A percentile compares a stretch with the other conserved stretches of the same genome.
Conservation (phyloP, 805 yeast species). For the Grigorovia humatica region DNA sequence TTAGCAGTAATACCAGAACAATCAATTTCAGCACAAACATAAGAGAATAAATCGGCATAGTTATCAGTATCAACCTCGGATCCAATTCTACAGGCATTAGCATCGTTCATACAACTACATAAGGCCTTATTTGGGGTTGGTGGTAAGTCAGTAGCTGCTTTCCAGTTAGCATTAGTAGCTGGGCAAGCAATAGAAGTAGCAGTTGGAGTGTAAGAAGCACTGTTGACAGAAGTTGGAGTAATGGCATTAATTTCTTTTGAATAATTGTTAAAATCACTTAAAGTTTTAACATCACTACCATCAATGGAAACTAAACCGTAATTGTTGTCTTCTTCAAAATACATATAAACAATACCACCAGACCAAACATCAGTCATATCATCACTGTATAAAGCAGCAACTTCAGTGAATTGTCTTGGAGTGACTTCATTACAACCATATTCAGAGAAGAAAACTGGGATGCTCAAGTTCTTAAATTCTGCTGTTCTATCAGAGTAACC, state of each 20-base stretch:
- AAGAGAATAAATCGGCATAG: slow-evolving; percentile 48
- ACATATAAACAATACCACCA: slow-evolving; percentile 85
- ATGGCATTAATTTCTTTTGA: slow-evolving; percentile 46
- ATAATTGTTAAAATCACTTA: slow-evolving; percentile 54
- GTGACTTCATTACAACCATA: slow-evolving; percentile 64
- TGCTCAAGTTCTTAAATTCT: slow-evolving; percentile 52
- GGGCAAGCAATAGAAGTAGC: slow-evolving; percentile 52
- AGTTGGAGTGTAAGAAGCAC: slow-evolving; percentile 32
- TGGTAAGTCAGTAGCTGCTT: slow-evolving; percentile 58
- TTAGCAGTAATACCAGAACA: slow-evolving; percentile 54
- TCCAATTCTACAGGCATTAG: slow-evolving; percentile 52
- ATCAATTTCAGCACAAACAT: slow-evolving; percentile 45
- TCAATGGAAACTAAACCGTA: slow-evolving; percentile 60
- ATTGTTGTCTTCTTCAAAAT: slow-evolving; percentile 64
- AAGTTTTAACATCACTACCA: slow-evolving; percentile 42
- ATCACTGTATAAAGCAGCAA: slow-evolving; percentile 48
- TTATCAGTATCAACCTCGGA: slow-evolving; percentile 44
- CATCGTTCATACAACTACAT: slow-evolving; percentile 51
- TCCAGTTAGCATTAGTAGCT: slow-evolving; percentile 45
- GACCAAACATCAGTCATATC: slow-evolving; percentile 82
- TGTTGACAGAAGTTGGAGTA: slow-evolving; percentile 41
- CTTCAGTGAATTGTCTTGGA: slow-evolving; percentile 70
- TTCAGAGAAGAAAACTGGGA: slow-evolving; percentile 74
- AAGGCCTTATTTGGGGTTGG: slow-evolving; percentile 62
- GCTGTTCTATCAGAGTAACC: slow-evolving; percentile 60